Evolutionary conservation across 176 grass and related monocot genomes (phyloP).

Genomic region (Puccinellia tenuiflora): DNA sequence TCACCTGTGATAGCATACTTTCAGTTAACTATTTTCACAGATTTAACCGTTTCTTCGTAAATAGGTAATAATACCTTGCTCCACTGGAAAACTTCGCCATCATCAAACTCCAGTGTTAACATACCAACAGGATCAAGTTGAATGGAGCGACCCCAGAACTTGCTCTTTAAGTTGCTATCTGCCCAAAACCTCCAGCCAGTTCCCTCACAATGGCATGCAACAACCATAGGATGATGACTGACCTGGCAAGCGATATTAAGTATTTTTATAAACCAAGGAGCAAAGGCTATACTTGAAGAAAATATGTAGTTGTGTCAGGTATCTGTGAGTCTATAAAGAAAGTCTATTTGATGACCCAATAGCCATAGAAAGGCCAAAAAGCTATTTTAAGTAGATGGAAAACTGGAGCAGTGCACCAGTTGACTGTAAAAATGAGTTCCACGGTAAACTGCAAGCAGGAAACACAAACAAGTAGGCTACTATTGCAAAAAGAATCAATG

Average conservation of each 20-base stretch:
- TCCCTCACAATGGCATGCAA: slow-evolving; percentile 96
- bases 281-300: background rate
- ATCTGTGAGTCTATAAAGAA: background rate
- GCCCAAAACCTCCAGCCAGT: slow-evolving; percentile 97
- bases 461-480: background rate
- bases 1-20: slow-evolving; percentile 59
- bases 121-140: slow-evolving; percentile 95
- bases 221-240: slow-evolving; percentile 96
- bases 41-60: background rate
- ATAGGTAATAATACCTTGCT: slow-evolving; percentile 75
- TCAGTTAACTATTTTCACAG: background rate
- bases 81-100: slow-evolving; percentile 99
- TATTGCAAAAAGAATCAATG: background rate
- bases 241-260: slow-evolving; percentile 51
- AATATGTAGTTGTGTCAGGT: background rate
- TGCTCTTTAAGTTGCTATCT: slow-evolving; percentile 97
- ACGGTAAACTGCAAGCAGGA: background rate
- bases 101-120: slow-evolving; percentile 92
- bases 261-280: slow-evolving; percentile 17
- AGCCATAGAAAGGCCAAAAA: background rate
- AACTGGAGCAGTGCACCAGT: background rate
- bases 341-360: background rate
- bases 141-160: slow-evolving; percentile 99
- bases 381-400: background rate
- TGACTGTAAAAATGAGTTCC: too few species aligned